Conservation (phyloP, 2,329 filamentous ascomycete species). For the Grosmannia penicillata region DNA sequence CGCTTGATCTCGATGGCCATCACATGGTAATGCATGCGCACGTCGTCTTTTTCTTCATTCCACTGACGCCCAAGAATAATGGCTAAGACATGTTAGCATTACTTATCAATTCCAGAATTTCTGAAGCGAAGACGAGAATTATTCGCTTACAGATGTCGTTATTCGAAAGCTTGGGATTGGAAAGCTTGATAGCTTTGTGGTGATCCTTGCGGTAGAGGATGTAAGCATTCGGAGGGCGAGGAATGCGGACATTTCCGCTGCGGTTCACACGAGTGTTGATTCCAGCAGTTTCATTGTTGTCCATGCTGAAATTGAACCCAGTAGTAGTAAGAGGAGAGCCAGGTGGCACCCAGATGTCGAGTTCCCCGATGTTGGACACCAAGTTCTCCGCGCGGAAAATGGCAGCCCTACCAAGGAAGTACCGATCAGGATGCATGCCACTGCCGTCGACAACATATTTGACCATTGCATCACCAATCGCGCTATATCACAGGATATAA, state of each 20-base stretch:
- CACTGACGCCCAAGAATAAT: slow-evolving; percentile 21
- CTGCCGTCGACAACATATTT: slow-evolving; percentile 9
- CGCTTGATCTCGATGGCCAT: slow-evolving; percentile 18
- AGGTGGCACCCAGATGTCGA: slow-evolving; percentile 8
- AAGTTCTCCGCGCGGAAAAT: slow-evolving; percentile 6
- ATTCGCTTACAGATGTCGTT: slow-evolving; percentile 25
- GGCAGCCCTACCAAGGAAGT: slow-evolving; percentile 5
- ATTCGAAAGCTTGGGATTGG: slow-evolving; percentile 22
- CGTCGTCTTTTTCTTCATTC: slow-evolving; percentile 18
- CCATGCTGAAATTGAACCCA: neutral
- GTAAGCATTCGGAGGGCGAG: slow-evolving; percentile 26
- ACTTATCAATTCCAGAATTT: slow-evolving; percentile 8
- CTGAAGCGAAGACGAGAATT: neutral
- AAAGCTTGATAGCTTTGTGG: slow-evolving; percentile 19
- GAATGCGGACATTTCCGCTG: slow-evolving; percentile 12
- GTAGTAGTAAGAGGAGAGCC: neutral
- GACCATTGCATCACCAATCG: slow-evolving; percentile 4
- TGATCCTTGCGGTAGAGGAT: slow-evolving; percentile 26
- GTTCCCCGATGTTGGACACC: neutral
- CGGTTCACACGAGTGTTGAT: too few relatives aligned
- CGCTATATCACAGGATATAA: neutral
- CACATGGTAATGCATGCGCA: slow-evolving; percentile 17
- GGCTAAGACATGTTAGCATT: too few relatives aligned
- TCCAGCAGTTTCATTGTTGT: too few relatives aligned
- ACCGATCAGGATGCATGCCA: slow-evolving; percentile 7